Base-by-base conservation (phyloP, 805 yeast genomes). In the Yarrowia porcina region DNA sequence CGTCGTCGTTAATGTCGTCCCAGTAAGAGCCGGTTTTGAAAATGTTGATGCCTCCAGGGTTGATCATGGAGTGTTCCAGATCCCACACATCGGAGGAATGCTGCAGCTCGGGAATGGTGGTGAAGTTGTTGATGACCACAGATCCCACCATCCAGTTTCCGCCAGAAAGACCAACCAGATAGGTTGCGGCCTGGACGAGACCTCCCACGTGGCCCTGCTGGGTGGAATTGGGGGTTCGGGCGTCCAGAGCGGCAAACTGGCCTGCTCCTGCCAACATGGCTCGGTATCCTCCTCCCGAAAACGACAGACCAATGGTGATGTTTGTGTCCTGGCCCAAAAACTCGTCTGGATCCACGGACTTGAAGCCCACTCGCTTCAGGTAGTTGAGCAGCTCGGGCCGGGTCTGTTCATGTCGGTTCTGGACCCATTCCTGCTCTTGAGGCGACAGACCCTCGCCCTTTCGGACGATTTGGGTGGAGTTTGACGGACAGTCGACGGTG, bases 201-300 rank as follows among this genome's bases (percentile, higher is more conserved):
- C 96, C 93, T 33, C 91, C 91, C 35, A 89, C 72, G 70, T 86
- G 84, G 71, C 90, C 88, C 70, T 81, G 77, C 0, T 82, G 83
- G 30, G 90, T 73, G 6, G 88, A 86, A 18, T 72, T 73, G 3
- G 77, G 77, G 1, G 93, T 85, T 67, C 94, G 76, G 67, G 82
- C 82, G 71, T 90, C 97, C 64, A 88, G 74, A 1, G 93, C 96
- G 1, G 91, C 77, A n/a, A 89, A 74, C 69, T 84, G 83, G 36
- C 96, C 96, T 4, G 94, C 96, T 2, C 96, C 96, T 64, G 79
- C 75, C 45, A 90, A 74, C 89, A 90, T 88, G 35, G 96, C 94
- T 66, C 97, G 79, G 72, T 88, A 91, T 5, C 97, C 97, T 68
- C 97, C 97, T 47, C 97, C 97, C 17, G 90, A 83, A 67, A 86